Evolutionary conservation across 257 asterid genomes (phyloP), one percentile per base, ranked within the genome.

Genomic region (Penstemon newberryi): DNA sequence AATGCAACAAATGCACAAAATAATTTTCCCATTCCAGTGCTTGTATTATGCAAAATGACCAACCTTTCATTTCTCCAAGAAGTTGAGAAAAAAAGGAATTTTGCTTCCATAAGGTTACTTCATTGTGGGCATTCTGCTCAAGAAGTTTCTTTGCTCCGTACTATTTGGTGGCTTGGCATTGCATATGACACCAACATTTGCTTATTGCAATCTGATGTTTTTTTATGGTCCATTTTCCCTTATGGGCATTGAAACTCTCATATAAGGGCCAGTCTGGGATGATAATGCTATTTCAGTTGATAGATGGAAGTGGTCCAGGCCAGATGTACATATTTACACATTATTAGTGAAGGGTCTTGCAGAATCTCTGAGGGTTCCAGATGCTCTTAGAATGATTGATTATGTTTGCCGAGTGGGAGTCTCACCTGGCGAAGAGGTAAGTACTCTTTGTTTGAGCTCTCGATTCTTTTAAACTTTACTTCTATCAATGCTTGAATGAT

Each of bases 301-400:
- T 73, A 86, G 86, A 84, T 93, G 92, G 95, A 90, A 73, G 77
- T 93, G 98, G 97, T 85, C 97, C 40, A 86, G 95, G 79, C 96
- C 98, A 7, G 90, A 90, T 76, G 94, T 80, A 39, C 69, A 70
- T 76, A 85, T 85, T n/a, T 90, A 88, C 71, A 72, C 86, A 5
- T 46, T 84, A 66, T 79, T 90, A 64, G 82, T 88, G 63, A 84
- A 67, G 76, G 94, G 95, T 36, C 97, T 90, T 51, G 98, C 97
- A 46, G 84, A 87, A 54, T 71, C 73, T 12, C 70, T 90, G 36
- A 90, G 96, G 76, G 89, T 93, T 66, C 81, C 95, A 18, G 98
- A 93, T 78, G 97, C 98, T 64, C 85, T 93, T 69, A 74, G 65
- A 75, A 73, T 88, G 76, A 75, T 93, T 43, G 83, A 85, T 50